Evolutionary conservation across 2,329 filamentous ascomycete species (phyloP), one percentile per base, ranked within the genome.

Genomic region (Ophiosphaerella herpotricha): DNA sequence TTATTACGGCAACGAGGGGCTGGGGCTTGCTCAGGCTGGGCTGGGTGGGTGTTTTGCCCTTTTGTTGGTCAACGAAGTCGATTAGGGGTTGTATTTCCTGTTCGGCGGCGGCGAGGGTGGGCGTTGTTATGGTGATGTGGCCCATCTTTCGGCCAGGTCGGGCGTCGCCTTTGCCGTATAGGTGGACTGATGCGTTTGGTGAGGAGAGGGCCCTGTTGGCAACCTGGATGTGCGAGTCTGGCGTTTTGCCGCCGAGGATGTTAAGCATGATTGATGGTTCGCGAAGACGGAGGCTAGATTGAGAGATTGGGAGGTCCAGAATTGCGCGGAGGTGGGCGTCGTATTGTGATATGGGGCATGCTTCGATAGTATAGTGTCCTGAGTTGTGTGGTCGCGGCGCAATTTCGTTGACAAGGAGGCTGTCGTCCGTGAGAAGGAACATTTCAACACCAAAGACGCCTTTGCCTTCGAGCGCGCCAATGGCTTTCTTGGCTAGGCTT

Each of bases 371-470:
- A 75, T 92, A 93, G 75, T 97, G 94, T 0, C 94, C 94, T 0
- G 90, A 95, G 77, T 97, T 97, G 76, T 97, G 92, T 43, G 85
- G 83, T 34, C 90, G 82, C 11, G 90, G 90, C 0, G 90, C 90
- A 56, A 95, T 88, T 75, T 96, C 91, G 73, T 96, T 96, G 62
- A 97, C 82, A 50, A 95, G 76, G 1, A 96, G 80, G 1, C 78
- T 78, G 50, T 81, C 85, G 63, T 94, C 85, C 41, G 85, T 77
- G 9, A 92, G 82, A 3, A 97, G 75, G 75, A 99, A 99, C 85
- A 97, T 90, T 76, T 99, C 94, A 0, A 97, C 93, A 0, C 93
- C 94, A 73, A 97, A 99, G 29, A 96, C 90, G 57, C 94, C 94
- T 55, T 94, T 88, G 43, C 94, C 94, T 78, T 86, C 86, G 46